Conservation (phyloP, 106 monocot genomes). For the Dactylorhiza incarnata region DNA sequence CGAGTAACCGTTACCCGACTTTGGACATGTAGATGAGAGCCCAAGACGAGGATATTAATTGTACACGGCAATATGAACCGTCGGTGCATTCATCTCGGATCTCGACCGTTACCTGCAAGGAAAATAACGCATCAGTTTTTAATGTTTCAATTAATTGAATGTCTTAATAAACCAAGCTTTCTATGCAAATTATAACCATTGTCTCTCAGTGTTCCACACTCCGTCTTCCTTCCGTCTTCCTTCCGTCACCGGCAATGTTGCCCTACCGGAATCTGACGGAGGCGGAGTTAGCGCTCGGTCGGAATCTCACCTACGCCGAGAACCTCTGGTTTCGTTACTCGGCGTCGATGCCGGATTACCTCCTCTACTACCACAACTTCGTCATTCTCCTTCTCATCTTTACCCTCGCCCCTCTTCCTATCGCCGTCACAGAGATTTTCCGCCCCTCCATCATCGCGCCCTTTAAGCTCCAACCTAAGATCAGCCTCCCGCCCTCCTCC, state of each 20-base stretch:
- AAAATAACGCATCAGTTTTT: no score
- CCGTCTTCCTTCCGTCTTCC: background rate
- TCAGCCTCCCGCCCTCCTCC: constrained; percentile 24
- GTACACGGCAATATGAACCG: no score
- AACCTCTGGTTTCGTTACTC: constrained; percentile 75
- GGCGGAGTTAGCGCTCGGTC: constrained; percentile 70
- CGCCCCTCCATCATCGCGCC: constrained; percentile 17
- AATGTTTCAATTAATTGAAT: no score
- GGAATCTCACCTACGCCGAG: constrained; percentile 54
- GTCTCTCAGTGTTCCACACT: no score
- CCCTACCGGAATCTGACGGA: constrained; percentile 48
- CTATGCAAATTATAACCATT: no score
- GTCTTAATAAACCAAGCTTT: no score
- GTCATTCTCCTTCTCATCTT: constrained; percentile 69
- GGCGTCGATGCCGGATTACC: constrained; percentile 50
- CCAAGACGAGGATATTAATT: no score
- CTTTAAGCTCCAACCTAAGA: constrained; percentile 93
- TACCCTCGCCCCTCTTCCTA: constrained; percentile 69
- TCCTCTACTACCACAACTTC: constrained; percentile 74
- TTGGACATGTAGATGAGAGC: no score
- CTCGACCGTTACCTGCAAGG: no score
- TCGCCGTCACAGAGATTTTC: constrained; percentile 68
- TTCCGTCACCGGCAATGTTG: constrained; percentile 34
- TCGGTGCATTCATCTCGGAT: no score
- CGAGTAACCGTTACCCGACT: no score